These are phyloP conservation scores for Sphagnum contortum DNA, from an alignment of 225 moss, liverwort and hornwort genomes.

Conservation along the genomic window DNA sequence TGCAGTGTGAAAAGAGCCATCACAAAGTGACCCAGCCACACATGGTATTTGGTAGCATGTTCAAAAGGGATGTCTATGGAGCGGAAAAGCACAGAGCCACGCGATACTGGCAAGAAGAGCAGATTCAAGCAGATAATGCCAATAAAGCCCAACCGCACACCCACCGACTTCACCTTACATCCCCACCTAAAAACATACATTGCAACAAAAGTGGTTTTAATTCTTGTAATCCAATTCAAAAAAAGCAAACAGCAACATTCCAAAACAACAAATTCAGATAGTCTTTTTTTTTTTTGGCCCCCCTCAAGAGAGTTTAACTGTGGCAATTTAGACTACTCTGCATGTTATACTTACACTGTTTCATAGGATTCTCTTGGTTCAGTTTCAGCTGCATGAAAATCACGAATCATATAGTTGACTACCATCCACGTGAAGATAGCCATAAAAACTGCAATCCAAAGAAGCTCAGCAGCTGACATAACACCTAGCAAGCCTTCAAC, in stretches of 20 bases:
- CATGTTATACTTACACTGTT: conserved; percentile 28
- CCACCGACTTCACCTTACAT: conserved; percentile 28
- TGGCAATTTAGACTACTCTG: too few species aligned
- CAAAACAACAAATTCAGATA: too few species aligned
- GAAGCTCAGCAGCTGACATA: conserved; percentile 37
- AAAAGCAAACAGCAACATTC: too few species aligned
- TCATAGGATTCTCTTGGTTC: conserved; percentile 26
- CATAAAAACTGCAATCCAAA: conserved; percentile 43
- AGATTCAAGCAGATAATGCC: conserved; percentile 62
- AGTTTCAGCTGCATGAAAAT: conserved; percentile 28
- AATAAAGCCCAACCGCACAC: conserved; percentile 52
- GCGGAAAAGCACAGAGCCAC: conserved; percentile 86
- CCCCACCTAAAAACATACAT: conserved; percentile 12
- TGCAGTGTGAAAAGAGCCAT: conserved; percentile 80
- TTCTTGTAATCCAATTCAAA: too few species aligned
- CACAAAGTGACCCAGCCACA: conserved; percentile 94
- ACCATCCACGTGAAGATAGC: conserved; percentile 27
- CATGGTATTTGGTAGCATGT: conserved; percentile 87
- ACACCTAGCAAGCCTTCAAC: conserved; percentile 46
- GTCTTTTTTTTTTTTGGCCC: too few species aligned
- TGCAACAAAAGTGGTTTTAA: too few species aligned
- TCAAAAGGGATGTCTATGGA: conserved; percentile 86
- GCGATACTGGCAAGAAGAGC: conserved; percentile 80
- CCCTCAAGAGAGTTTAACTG: too few species aligned
- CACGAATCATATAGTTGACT: conserved; percentile 27